These are phyloP conservation scores for Didymella pomorum DNA, from an alignment of 2,329 filamentous ascomycete species.

Conservation along the genomic window DNA sequence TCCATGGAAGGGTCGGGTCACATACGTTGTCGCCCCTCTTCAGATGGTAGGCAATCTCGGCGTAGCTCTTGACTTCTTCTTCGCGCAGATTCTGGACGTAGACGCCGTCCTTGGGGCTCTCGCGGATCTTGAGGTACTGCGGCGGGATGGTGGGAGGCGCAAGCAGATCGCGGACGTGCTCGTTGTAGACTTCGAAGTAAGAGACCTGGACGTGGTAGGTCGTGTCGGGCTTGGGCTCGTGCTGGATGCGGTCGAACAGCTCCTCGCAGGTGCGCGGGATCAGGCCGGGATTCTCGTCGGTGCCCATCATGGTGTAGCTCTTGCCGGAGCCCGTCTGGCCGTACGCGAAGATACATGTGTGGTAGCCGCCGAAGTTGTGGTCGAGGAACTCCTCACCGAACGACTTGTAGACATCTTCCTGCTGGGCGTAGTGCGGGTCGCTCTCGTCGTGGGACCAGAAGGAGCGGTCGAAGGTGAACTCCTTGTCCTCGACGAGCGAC, in stretches of 20 bases:
- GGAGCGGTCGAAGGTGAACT: constrained; percentile 95
- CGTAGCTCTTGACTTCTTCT: constrained; percentile 84
- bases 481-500: constrained; percentile 78
- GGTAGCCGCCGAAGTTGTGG: constrained; percentile 99
- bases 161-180: constrained; percentile 94
- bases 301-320: constrained; percentile 98
- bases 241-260: constrained; percentile 90
- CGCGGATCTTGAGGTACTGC: constrained; percentile 95
- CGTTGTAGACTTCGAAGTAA: constrained; percentile 99
- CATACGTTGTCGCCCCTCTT: constrained; percentile 76
- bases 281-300: constrained; percentile 81
- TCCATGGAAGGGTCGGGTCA: neutral
- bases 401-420: constrained; percentile 92
- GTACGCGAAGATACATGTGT: constrained; percentile 99
- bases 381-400: constrained; percentile 97
- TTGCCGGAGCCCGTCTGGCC: constrained; percentile 98
- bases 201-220: constrained; percentile 97
- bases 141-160: constrained; percentile 80
- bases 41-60: constrained; percentile 91
- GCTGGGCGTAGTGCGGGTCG: constrained; percentile 87
- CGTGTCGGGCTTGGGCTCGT: constrained; percentile 84
- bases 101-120: constrained; percentile 91
- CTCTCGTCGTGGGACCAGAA: constrained; percentile 91
- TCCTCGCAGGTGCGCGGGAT: constrained; percentile 97
- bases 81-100: constrained; percentile 98